These are phyloP conservation scores for Macrophomina phaseolina DNA, from an alignment of 2,329 filamentous ascomycete species.

Conservation along the genomic window DNA sequence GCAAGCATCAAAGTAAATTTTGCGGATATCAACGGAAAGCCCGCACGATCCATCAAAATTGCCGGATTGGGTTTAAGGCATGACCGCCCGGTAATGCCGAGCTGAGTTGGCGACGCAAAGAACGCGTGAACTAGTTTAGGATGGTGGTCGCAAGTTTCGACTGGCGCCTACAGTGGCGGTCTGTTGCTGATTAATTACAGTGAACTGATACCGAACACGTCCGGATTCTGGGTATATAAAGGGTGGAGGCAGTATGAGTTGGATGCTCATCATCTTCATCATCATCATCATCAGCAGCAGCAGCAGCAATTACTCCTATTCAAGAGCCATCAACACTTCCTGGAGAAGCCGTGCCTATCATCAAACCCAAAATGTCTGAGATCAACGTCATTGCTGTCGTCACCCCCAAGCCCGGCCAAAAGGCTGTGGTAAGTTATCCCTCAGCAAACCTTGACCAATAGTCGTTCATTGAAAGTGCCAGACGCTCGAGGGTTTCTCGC, in stretches of 20 bases:
- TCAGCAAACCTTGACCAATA: too few species aligned
- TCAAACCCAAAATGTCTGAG: neutral
- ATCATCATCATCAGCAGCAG: neutral
- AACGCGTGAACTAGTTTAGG: neutral
- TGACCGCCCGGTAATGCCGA: neutral
- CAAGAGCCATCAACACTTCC: neutral
- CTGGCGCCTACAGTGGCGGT: neutral
- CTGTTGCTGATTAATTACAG: neutral
- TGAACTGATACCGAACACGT: neutral
- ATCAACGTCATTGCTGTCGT: conserved; percentile 2
- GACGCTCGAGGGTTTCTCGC: neutral
- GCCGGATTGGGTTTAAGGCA: neutral
- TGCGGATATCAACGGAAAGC: neutral
- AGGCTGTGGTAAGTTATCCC: neutral
- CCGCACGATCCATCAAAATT: neutral
- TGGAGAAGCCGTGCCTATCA: neutral
- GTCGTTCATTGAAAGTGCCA: neutral
- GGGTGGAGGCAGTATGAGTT: neutral
- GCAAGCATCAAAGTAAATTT: too few species aligned
- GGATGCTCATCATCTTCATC: neutral
- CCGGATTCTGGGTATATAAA: neutral
- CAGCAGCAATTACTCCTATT: too few species aligned
- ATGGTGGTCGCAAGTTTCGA: neutral
- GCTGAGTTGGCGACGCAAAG: neutral
- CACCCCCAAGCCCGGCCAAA: neutral